Evolutionary conservation across 1,284 basidiomycete genomes (phyloP).

Genomic region (Ustilago hordei): DNA sequence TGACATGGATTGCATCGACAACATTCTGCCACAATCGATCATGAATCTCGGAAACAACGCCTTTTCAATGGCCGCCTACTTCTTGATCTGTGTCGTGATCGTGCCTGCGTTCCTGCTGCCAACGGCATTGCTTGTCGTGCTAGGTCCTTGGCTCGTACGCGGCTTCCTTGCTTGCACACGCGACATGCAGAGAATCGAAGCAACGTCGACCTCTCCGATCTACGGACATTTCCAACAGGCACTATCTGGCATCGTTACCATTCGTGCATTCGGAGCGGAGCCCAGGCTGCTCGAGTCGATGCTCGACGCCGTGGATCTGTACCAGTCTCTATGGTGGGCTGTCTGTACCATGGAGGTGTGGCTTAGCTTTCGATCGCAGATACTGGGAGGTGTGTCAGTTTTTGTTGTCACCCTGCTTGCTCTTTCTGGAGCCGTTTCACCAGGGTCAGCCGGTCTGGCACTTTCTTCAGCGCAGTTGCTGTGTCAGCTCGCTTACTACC

Average conservation of each 20-base stretch:
- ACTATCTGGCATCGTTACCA: slow-evolving; percentile 62
- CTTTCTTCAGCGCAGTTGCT: slow-evolving; percentile 74
- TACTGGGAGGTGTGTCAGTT: slow-evolving; percentile 54
- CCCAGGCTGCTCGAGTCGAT: slow-evolving; percentile 49
- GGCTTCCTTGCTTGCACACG: slow-evolving; percentile 60
- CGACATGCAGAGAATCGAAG: slow-evolving; percentile 67
- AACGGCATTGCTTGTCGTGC: slow-evolving; percentile 34
- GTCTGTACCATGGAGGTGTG: slow-evolving; percentile 66
- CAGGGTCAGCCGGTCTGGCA: slow-evolving; percentile 85
- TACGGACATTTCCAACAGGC: slow-evolving; percentile 62
- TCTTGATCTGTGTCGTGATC: slow-evolving; percentile 59
- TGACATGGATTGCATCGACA: slow-evolving; percentile 65
- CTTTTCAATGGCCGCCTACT: slow-evolving; percentile 48
- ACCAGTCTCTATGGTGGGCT: slow-evolving; percentile 62
- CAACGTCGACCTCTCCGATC: slow-evolving; percentile 66
- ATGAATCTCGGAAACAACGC: slow-evolving; percentile 50
- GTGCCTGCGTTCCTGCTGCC: slow-evolving; percentile 61
- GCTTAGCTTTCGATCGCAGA: slow-evolving; percentile 57
- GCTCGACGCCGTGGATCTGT: slow-evolving; percentile 53
- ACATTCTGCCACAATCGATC: slow-evolving; percentile 55
- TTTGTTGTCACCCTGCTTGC: slow-evolving; percentile 74
- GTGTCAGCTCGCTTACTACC: slow-evolving; percentile 54
- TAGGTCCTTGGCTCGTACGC: slow-evolving; percentile 56
- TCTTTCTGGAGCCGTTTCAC: slow-evolving; percentile 77
- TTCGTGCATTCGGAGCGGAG: slow-evolving; percentile 65